Evolutionary conservation across 805 yeast genomes (phyloP).

Genomic region (Saturnispora zaruensis): DNA sequence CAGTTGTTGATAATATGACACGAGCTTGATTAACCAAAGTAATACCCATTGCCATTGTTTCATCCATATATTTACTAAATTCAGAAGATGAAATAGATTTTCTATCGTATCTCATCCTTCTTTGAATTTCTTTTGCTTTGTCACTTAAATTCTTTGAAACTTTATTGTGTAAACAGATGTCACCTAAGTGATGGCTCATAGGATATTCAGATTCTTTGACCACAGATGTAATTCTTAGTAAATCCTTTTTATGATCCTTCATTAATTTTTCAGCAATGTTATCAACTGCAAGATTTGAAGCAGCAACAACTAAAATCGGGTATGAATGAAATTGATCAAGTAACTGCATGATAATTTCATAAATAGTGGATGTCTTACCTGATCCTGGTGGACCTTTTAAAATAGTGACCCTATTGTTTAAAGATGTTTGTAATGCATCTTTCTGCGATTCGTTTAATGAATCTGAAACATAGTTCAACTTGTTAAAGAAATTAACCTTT

Average conservation of each 20-base stretch:
- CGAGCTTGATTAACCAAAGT: conserved; percentile 54
- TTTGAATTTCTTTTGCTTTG: conserved; percentile 34
- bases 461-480: conserved; percentile 44
- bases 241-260: conserved; percentile 39
- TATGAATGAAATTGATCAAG: conserved; percentile 47
- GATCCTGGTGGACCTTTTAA: conserved; percentile 80
- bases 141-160: conserved; percentile 42
- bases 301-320: conserved; percentile 67
- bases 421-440: conserved; percentile 60
- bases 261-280: conserved; percentile 64
- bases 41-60: conserved; percentile 13
- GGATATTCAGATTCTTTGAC: conserved; percentile 57
- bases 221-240: conserved; percentile 49
- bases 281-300: conserved; percentile 68
- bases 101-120: conserved; percentile 37
- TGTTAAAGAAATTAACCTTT: conserved; percentile 43
- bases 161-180: conserved; percentile 58
- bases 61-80: conserved; percentile 41
- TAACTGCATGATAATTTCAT: conserved; percentile 74
- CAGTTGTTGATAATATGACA: conserved; percentile 65
- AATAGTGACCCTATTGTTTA: conserved; percentile 49
- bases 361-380: conserved; percentile 75
- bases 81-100: conserved; percentile 33
- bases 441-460: conserved; percentile 62
- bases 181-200: conserved; percentile 43